Evolutionary conservation across 257 asterid genomes (phyloP).

Genomic region (Verbascum thapsus): DNA sequence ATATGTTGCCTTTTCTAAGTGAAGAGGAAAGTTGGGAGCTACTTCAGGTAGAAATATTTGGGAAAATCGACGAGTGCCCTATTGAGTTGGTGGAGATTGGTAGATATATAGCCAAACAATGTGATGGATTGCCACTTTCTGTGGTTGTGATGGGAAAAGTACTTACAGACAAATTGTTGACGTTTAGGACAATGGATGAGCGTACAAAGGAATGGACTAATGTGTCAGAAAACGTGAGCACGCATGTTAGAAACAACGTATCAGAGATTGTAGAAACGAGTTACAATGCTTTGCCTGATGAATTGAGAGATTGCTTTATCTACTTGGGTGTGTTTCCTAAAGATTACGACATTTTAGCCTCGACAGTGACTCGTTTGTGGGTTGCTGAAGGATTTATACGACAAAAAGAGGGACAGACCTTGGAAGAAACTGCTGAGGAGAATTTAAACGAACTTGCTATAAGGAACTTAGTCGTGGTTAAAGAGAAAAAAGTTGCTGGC

Average conservation of each 20-base stretch:
- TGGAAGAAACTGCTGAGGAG: slow-evolving; percentile 22
- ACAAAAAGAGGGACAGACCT: background rate
- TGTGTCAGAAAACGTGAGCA: background rate
- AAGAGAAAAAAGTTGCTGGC: slow-evolving; percentile 21
- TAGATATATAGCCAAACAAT: background rate
- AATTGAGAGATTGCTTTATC: slow-evolving; percentile 7
- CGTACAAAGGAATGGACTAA: background rate
- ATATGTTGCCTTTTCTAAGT: background rate
- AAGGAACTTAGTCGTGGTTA: slow-evolving; percentile 27
- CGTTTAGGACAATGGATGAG: background rate
- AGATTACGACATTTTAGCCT: slow-evolving; percentile 3
- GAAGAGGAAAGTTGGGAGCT: background rate
- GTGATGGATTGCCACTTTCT: slow-evolving; percentile 10
- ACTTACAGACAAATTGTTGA: background rate
- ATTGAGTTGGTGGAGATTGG: background rate
- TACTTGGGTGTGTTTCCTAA: slow-evolving; percentile 22
- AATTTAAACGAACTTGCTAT: slow-evolving; percentile 22
- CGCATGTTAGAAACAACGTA: background rate
- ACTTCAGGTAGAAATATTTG: slow-evolving; percentile 3
- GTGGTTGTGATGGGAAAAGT: slow-evolving; percentile 8
- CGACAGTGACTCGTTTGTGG: slow-evolving; percentile 17
- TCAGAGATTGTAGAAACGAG: slow-evolving; percentile 1
- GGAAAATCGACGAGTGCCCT: background rate
- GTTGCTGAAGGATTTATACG: slow-evolving; percentile 21
- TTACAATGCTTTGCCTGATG: background rate